phyloP scores from a whole-genome alignment of 2,329 filamentous ascomycete genomes.

The Nectriaceae sp. region DNA sequence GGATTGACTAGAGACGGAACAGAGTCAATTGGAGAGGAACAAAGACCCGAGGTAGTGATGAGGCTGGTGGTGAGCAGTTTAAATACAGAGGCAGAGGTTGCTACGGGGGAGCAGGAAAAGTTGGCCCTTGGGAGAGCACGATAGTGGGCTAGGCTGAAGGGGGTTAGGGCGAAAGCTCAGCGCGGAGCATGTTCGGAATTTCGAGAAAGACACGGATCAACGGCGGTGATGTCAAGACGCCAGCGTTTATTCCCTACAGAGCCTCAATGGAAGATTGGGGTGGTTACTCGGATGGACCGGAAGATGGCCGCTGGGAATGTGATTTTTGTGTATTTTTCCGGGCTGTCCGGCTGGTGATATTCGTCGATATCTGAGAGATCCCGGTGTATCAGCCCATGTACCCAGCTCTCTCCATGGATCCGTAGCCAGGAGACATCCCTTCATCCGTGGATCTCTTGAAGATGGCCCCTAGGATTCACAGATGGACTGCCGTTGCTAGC shows the following conservation, averaged over 20 bases:
- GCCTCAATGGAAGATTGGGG: no score
- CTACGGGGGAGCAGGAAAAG: not conserved
- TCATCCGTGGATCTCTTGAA: slow-evolving; percentile 5
- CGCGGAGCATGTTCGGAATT: slow-evolving; percentile 28
- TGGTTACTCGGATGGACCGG: no score
- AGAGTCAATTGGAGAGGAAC: slow-evolving; percentile 9
- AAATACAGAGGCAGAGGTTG: slow-evolving; percentile 8
- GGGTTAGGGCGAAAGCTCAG: slow-evolving; percentile 14
- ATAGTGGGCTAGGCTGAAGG: not conserved
- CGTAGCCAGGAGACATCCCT: no score
- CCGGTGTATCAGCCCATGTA: no score
- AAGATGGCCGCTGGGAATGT: no score
- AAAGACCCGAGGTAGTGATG: slow-evolving; percentile 21
- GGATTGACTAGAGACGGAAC: slow-evolving; percentile 19
- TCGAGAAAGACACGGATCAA: slow-evolving; percentile 22
- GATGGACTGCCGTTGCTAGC: no score
- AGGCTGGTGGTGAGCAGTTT: slow-evolving; percentile 19
- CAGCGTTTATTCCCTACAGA: no score
- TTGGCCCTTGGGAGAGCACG: not conserved
- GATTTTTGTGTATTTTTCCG: not conserved
- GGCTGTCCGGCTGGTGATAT: no score
- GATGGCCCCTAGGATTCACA: no score
- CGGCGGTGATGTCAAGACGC: no score
- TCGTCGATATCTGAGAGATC: no score
- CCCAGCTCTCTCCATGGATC: no score